phyloP scores from a whole-genome alignment of 805 yeast genomes.

The Phaffomyces antillensis region DNA sequence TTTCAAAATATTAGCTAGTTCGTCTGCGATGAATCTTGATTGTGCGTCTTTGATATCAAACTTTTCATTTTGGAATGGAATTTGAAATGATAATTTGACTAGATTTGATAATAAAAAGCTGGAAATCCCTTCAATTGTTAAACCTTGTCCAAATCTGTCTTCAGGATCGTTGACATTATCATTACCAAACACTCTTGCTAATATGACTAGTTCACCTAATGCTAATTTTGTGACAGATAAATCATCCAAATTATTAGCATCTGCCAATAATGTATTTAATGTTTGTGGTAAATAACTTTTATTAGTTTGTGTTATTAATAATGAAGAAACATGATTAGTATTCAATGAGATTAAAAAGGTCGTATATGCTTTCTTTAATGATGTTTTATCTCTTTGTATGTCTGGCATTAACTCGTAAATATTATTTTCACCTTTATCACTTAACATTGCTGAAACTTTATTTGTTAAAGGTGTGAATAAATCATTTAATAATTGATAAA shows the following conservation, averaged over 20 bases:
- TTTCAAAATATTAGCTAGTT: conserved; percentile 62
- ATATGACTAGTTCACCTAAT: conserved; percentile 57
- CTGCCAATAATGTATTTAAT: conserved; percentile 56
- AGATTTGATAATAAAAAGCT: conserved; percentile 61
- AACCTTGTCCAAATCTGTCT: conserved; percentile 42
- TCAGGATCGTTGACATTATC: conserved; percentile 58
- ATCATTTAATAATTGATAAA: conserved; percentile 68
- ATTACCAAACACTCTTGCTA: conserved; percentile 57
- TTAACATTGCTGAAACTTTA: conserved; percentile 50
- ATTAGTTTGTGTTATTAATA: conserved; percentile 66
- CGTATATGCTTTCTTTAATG: conserved; percentile 63
- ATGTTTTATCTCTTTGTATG: conserved; percentile 53
- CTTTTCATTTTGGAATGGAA: conserved; percentile 65
- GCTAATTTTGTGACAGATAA: conserved; percentile 62
- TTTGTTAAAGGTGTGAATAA: conserved; percentile 67
- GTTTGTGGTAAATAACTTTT: conserved; percentile 51
- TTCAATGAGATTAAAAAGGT: conserved; percentile 62
- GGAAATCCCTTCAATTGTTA: conserved; percentile 61
- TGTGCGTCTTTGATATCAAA: conserved; percentile 76
- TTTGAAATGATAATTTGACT: conserved; percentile 63
- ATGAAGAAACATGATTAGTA: conserved; percentile 71
- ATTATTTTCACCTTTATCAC: conserved; percentile 35
- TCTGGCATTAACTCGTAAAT: conserved; percentile 41
- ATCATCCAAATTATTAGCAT: conserved; percentile 57
- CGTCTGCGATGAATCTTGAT: conserved; percentile 64